phyloP scores from a whole-genome alignment of 164 flowering plant genomes.

The Chimonanthus salicifolius region DNA sequence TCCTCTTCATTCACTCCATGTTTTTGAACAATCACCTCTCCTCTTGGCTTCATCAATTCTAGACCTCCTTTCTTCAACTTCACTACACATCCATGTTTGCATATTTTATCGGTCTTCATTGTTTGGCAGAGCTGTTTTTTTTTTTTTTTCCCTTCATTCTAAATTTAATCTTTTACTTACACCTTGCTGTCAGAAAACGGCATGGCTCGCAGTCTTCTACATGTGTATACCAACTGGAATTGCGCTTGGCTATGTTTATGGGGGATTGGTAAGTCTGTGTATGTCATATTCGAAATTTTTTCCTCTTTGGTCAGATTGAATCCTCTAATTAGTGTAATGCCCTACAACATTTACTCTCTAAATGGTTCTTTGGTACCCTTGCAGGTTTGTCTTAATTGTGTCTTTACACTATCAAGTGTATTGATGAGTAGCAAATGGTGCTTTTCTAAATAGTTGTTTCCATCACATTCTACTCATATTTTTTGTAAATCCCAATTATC shows the following conservation, averaged over 20 bases:
- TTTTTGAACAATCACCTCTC: too few species aligned
- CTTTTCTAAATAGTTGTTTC: too few species aligned
- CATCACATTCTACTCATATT: too few species aligned
- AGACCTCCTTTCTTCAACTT: neutral
- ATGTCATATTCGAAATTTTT: neutral
- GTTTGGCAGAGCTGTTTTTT: slow-evolving; percentile 1
- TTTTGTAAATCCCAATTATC: too few species aligned
- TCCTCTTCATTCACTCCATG: too few species aligned
- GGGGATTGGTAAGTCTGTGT: slow-evolving; percentile 49
- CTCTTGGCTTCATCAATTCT: too few species aligned
- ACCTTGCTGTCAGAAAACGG: slow-evolving; percentile 45
- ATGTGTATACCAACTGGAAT: slow-evolving; percentile 75
- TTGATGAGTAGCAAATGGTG: too few species aligned
- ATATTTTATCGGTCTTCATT: neutral
- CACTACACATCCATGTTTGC: neutral
- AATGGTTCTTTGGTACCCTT: too few species aligned
- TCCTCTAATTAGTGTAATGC: neutral
- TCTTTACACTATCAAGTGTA: neutral
- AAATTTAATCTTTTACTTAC: neutral
- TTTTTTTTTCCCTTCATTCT: neutral
- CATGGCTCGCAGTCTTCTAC: slow-evolving; percentile 65
- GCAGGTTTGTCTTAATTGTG: neutral
- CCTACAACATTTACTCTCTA: neutral
- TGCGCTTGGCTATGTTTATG: slow-evolving; percentile 72
- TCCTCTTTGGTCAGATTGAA: too few species aligned